Evolutionary conservation across 352 stramenopile species (phyloP).

Genomic region (Phytopythium chamaehyphon): DNA sequence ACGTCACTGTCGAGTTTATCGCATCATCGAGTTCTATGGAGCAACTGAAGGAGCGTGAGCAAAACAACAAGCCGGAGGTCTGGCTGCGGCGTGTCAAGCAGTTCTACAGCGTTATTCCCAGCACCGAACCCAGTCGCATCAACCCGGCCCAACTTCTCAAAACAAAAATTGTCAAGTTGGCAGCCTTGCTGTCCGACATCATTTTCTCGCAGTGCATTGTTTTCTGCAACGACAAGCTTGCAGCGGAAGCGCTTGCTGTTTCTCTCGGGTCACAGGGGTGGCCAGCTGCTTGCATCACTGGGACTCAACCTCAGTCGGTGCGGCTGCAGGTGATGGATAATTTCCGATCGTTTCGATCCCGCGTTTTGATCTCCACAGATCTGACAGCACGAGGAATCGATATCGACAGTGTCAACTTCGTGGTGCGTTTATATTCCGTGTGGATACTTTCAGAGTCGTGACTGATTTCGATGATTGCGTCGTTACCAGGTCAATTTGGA

Average conservation of each 20-base stretch:
- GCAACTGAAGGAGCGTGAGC: conserved; percentile 48
- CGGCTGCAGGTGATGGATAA: conserved; percentile 57
- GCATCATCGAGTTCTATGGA: conserved; percentile 32
- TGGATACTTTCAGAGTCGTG: neutral
- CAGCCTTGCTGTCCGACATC: conserved; percentile 53
- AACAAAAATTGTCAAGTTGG: conserved; percentile 52
- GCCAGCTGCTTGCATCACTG: conserved; percentile 62
- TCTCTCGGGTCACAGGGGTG: conserved; percentile 48
- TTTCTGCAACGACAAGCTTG: conserved; percentile 84
- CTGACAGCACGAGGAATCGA: conserved; percentile 76
- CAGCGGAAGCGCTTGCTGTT: conserved; percentile 53
- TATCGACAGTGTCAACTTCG: conserved; percentile 74
- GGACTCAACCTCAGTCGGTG: conserved; percentile 53
- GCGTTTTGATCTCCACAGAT: conserved; percentile 75
- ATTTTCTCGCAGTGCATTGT: conserved; percentile 79
- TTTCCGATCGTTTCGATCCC: conserved; percentile 45
- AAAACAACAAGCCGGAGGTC: conserved; percentile 42
- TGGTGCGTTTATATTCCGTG: conserved; percentile 20
- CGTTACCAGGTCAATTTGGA: conserved; percentile 57
- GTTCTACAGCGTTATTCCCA: conserved; percentile 55
- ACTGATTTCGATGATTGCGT: neutral
- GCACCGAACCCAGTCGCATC: neutral
- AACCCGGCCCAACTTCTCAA: conserved; percentile 31
- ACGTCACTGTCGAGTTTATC: conserved; percentile 69
- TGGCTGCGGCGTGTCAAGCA: conserved; percentile 70